Conservation (phyloP, 352 stramenopile species). For the Globisporangium echinulatum region DNA sequence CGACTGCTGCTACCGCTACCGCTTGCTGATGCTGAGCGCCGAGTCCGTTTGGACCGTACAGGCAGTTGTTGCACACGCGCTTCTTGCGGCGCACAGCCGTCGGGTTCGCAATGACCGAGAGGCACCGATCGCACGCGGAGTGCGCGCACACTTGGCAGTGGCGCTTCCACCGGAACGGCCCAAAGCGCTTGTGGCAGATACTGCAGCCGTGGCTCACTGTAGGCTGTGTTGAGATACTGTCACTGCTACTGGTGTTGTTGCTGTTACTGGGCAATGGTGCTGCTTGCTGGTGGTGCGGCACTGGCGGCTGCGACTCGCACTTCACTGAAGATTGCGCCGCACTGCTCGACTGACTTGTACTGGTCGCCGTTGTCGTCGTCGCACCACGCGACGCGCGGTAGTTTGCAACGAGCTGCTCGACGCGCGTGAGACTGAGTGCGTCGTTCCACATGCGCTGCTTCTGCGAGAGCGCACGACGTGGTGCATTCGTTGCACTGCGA, state of each 20-base stretch:
- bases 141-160: conserved; percentile 54
- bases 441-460: conserved; percentile 48
- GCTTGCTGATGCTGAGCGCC: conserved; percentile 7
- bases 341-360: not conserved
- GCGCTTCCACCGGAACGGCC: conserved; percentile 74
- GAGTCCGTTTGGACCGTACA: conserved; percentile 41
- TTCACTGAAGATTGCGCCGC: not conserved
- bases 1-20: not conserved
- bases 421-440: conserved; percentile 44
- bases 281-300: not conserved
- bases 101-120: conserved; percentile 56
- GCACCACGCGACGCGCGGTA: conserved; percentile 22
- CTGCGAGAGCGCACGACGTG: conserved; percentile 2
- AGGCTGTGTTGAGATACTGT: not conserved
- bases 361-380: not conserved
- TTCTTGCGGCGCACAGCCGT: conserved; percentile 48
- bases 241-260: not conserved
- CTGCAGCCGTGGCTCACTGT: conserved; percentile 18
- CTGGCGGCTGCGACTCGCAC: not conserved
- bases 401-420: conserved; percentile 47
- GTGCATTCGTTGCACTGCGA: conserved; percentile 13
- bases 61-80: conserved; percentile 56
- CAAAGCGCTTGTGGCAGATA: conserved; percentile 56
- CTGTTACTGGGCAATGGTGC: not conserved
- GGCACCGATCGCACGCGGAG: conserved; percentile 55